phyloP scores from a whole-genome alignment of 148 eudicot species.

The Arbutus unedo region DNA sequence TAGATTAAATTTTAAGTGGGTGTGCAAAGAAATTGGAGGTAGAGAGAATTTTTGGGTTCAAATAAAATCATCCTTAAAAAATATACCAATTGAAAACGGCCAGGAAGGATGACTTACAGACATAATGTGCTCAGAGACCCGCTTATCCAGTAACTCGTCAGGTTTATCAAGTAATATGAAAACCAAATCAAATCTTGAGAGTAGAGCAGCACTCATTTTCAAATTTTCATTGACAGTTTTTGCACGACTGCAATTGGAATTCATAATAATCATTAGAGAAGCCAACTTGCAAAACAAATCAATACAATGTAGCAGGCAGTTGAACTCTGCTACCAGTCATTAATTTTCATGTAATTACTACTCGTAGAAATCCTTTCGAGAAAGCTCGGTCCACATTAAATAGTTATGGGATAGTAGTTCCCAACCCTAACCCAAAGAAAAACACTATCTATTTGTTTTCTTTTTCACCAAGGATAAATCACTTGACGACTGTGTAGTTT shows the following conservation, averaged over 20 bases:
- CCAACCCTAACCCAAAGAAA: neutral
- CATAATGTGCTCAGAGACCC: constrained; percentile 97
- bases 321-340: neutral
- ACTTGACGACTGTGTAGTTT: neutral
- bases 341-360: neutral
- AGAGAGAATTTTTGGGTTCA: neutral
- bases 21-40: neutral
- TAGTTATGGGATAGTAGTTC: neutral
- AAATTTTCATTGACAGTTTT: constrained; percentile 97
- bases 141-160: constrained; percentile 81
- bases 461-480: neutral
- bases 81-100: constrained; percentile 7
- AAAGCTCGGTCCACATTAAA: neutral
- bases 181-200: constrained; percentile 95
- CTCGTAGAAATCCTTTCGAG: neutral
- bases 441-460: neutral
- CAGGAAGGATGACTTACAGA: constrained; percentile 58
- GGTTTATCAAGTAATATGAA: constrained; percentile 95
- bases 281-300: neutral
- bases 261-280: neutral
- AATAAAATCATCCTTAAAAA: neutral
- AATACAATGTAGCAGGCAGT: neutral
- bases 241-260: constrained; percentile 71
- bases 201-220: constrained; percentile 91
- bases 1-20: neutral